A percentile compares a stretch with the other conserved stretches of the same genome.
Conservation (phyloP, 2,329 filamentous ascomycete species). For the Elsinoe batatas region DNA sequence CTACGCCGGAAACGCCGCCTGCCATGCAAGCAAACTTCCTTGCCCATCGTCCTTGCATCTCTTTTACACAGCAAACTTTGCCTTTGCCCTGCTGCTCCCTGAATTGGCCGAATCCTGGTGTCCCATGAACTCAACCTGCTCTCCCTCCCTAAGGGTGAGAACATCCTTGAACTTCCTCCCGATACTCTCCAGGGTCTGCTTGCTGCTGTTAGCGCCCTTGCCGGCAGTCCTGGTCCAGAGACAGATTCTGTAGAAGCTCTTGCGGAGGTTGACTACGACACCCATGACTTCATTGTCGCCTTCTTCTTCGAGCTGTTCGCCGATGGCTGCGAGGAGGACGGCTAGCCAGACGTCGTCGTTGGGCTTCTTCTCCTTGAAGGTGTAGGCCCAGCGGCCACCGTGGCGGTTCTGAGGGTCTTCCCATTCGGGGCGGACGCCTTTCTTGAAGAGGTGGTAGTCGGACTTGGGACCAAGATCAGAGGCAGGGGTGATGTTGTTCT, state of each 20-base stretch:
- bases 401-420: conserved; percentile 98
- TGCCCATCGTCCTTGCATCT: background rate
- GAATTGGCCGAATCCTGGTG: conserved; percentile 90
- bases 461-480: conserved; percentile 95
- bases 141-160: conserved; percentile 64
- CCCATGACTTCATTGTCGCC: conserved; percentile 97
- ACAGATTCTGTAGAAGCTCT: conserved; percentile 94
- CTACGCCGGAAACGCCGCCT: background rate
- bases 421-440: conserved; percentile 93
- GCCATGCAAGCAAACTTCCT: background rate
- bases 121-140: conserved; percentile 87
- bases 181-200: conserved; percentile 73
- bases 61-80: conserved; percentile 72
- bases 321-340: conserved; percentile 91
- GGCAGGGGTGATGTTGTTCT: conserved; percentile 98
- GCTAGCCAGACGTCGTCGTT: conserved; percentile 98
- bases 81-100: conserved; percentile 90
- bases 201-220: conserved; percentile 68
- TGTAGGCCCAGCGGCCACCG: conserved; percentile 97
- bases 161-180: conserved; percentile 89
- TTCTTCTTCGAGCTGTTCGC: conserved; percentile 92
- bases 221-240: conserved; percentile 95
- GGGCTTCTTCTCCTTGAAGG: conserved; percentile 91
- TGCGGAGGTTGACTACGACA: conserved; percentile 96
- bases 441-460: conserved; percentile 99